These are phyloP conservation scores for Saturnispora ahearnii DNA, from an alignment of 805 yeast genomes.

Conservation along the genomic window DNA sequence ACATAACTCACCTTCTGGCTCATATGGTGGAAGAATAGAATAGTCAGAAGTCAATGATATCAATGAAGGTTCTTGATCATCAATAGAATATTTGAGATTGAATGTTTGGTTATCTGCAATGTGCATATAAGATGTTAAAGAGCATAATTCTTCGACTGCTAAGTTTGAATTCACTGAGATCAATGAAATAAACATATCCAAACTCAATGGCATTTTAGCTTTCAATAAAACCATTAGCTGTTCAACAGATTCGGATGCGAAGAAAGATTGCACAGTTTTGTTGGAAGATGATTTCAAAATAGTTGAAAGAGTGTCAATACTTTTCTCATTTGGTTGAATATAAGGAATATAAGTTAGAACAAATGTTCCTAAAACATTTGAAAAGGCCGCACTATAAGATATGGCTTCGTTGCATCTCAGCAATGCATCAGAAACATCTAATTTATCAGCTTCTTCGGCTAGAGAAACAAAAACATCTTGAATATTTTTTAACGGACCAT, in stretches of 20 bases:
- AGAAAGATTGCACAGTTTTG: conserved; percentile 36
- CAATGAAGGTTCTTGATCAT: conserved; percentile 44
- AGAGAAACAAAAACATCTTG: conserved; percentile 25
- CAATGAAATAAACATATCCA: conserved; percentile 53
- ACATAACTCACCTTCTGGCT: conserved; percentile 35
- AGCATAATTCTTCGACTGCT: conserved; percentile 54
- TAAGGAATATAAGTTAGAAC: conserved; percentile 41
- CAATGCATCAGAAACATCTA: conserved; percentile 40
- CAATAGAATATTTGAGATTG: conserved; percentile 34
- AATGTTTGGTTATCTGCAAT: conserved; percentile 33
- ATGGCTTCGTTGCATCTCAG: conserved; percentile 33
- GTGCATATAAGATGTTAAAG: conserved; percentile 55
- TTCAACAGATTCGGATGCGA: conserved; percentile 35
- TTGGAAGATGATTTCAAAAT: conserved; percentile 39
- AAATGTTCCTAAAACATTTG: conserved; percentile 40
- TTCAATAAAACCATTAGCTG: conserved; percentile 44
- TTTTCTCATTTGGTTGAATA: conserved; percentile 35
- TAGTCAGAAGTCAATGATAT: conserved; percentile 33
- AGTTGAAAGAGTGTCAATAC: conserved; percentile 33
- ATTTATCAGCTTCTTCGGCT: conserved; percentile 31
- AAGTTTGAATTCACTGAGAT: conserved; percentile 55
- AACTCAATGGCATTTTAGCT: conserved; percentile 64
- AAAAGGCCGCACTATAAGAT: conserved; percentile 40
- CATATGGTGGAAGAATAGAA: conserved; percentile 44
- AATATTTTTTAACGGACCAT: conserved; percentile 16